Base-by-base conservation (phyloP, 1,284 basidiomycete species). In the Tilletia horrida region DNA sequence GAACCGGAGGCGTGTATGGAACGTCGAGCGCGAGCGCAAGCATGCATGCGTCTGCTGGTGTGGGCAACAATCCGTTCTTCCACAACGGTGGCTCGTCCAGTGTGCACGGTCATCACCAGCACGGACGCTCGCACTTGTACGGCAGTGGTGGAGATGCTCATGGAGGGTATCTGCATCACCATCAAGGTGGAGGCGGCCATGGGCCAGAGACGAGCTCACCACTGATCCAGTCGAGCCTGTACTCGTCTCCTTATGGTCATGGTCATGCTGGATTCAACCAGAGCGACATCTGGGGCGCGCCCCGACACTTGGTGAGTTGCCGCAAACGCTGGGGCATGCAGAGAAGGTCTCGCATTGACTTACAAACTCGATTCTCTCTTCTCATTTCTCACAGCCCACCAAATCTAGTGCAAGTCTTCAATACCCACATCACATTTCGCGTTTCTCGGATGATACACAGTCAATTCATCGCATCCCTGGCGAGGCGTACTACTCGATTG, bases 261-360 rank as follows among this genome's bases (percentile, higher is more conserved):
- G 71, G 71, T 47, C 67, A 72, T 47, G 67, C 73, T 21, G 55
- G 55, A 18, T 67, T 76, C 62, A 74, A 71, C 65, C 55, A 59
- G 55, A 77, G 76, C 62, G 76, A 79, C 35, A 77, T 80, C 1
- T 80, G 78, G 78, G 78, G 77, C 11, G 71, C 75, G 16, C 78
- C 77, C 9, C 69, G 43, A 18, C 42, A 47, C 18, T 44, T 63
- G 42, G 62, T 44, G 23, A 42, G 42, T 69, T 2, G n/a, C n/a
- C 70, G 70, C n/a, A 57, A 63, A 27, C 67, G n/a, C n/a, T n/a
- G 66, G 14, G 45, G 66, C n/a, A 67, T 52, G 18, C 63, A 48
- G 40, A 35, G 27, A 62, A 62, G 11, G 35, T 11, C 35, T 40
- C 35, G 35, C 35, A 40, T 40, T 40, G 11, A n/a, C n/a, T n/a